Percentiles rank a stretch among this genome's conserved stretches.
phyloP scores from a whole-genome alignment of 2,329 filamentous ascomycete species.

The Cryphonectria carpinicola region DNA sequence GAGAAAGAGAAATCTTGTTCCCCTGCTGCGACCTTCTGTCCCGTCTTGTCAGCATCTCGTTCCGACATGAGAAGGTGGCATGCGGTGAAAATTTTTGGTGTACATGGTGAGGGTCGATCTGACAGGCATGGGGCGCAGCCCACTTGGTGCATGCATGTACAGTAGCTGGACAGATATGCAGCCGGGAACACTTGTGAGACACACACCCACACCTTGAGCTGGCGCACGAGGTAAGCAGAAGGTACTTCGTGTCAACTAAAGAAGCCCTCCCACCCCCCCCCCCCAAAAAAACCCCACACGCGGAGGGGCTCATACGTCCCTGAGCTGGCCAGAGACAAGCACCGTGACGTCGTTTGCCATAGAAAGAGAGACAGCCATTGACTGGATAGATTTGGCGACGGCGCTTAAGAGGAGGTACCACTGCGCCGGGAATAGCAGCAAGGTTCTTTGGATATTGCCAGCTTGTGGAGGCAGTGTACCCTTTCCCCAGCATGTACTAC shows the following conservation, averaged over 20 bases:
- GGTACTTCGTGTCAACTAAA: slow-evolving; percentile 18
- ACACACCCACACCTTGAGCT: not conserved
- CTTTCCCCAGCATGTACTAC: not conserved
- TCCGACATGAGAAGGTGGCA: slow-evolving; percentile 21
- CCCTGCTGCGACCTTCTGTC: slow-evolving; percentile 13
- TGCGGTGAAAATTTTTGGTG: slow-evolving; percentile 18
- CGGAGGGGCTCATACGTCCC: slow-evolving; percentile 13
- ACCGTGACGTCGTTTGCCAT: slow-evolving; percentile 24
- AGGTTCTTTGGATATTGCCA: not conserved
- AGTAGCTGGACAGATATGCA: slow-evolving; percentile 13
- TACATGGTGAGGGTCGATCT: slow-evolving; percentile 21
- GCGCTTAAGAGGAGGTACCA: slow-evolving; percentile 17
- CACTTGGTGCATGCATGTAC: slow-evolving; percentile 22
- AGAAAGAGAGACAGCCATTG: slow-evolving; percentile 6
- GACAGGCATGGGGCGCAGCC: slow-evolving; percentile 28
- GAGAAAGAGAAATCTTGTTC: slow-evolving; percentile 3
- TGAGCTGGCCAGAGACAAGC: slow-evolving; percentile 12
- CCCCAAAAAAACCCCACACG: not conserved
- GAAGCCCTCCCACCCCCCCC: slow-evolving; percentile 4
- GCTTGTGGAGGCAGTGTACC: slow-evolving; percentile 11
- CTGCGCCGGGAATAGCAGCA: slow-evolving; percentile 11
- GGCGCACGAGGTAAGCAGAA: slow-evolving; percentile 10
- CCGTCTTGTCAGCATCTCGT: slow-evolving; percentile 17
- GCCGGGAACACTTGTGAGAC: slow-evolving; percentile 11
- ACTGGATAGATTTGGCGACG: slow-evolving; percentile 25